phyloP scores from a whole-genome alignment of 768 basidiomycete genomes.

The Phlegmacium glaucopus region DNA sequence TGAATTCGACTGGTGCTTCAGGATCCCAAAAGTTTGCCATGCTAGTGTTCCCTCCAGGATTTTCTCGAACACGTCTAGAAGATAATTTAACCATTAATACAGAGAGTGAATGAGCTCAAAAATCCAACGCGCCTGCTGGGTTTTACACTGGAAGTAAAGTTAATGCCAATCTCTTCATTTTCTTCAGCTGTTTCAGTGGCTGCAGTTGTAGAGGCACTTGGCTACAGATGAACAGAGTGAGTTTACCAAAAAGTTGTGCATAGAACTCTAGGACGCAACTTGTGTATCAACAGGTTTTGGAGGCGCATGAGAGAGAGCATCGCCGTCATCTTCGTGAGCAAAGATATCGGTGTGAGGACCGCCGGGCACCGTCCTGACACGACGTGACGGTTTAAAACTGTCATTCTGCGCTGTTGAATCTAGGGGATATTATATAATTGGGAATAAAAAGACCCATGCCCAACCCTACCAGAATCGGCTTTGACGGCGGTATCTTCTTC shows the following conservation, averaged over 20 bases:
- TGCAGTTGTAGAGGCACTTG: not conserved
- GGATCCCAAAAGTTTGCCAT: constrained; percentile 47
- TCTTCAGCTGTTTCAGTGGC: constrained; percentile 8
- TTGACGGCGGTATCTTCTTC: constrained; percentile 8
- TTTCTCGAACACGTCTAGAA: constrained; percentile 40
- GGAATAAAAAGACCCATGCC: not conserved
- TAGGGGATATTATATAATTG: constrained; percentile 1
- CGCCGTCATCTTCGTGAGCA: constrained; percentile 42
- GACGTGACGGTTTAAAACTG: constrained; percentile 52
- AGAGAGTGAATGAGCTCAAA: not conserved
- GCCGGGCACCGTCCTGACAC: constrained; percentile 53
- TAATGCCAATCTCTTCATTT: constrained; percentile 26
- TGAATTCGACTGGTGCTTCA: constrained; percentile 47
- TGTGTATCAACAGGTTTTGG: constrained; percentile 22
- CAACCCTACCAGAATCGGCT: constrained; percentile 1
- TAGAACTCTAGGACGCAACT: constrained; percentile 2
- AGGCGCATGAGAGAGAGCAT: constrained; percentile 59
- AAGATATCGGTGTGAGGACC: constrained; percentile 53
- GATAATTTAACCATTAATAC: not conserved
- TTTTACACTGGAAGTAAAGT: constrained; percentile 35
- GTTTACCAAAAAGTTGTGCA: not conserved
- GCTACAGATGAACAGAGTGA: not conserved
- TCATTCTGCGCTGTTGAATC: constrained; percentile 17
- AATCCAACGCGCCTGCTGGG: constrained; percentile 44
- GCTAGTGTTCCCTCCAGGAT: constrained; percentile 42